Percentiles rank a stretch among this genome's conserved stretches.
phyloP scores from a whole-genome alignment of 2,329 filamentous ascomycete genomes.

The Lasiodiplodia sp. region DNA sequence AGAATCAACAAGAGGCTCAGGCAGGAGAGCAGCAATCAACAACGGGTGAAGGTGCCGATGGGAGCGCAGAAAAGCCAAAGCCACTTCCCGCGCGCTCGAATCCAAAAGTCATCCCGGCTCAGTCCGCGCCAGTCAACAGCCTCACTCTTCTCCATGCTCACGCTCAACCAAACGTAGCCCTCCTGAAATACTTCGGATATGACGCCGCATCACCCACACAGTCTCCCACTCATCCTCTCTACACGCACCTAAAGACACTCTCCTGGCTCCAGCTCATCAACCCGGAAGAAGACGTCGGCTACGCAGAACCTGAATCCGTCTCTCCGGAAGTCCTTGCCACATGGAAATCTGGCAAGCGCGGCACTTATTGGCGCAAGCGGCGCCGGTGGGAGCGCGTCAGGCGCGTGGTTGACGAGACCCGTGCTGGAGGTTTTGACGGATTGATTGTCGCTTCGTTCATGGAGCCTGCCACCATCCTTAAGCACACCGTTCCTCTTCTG shows the following conservation, averaged over 20 bases:
- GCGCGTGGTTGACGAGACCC: slow-evolving; percentile 76
- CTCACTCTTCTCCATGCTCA: slow-evolving; percentile 83
- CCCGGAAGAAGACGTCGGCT: slow-evolving; percentile 77
- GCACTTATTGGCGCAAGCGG: slow-evolving; percentile 87
- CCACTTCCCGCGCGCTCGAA: slow-evolving; percentile 34
- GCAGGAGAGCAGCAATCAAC: slow-evolving; percentile 1
- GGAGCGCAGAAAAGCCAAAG: slow-evolving; percentile 2
- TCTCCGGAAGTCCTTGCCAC: slow-evolving; percentile 67
- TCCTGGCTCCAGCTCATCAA: slow-evolving; percentile 92
- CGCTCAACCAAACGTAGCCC: slow-evolving; percentile 84
- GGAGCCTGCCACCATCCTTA: slow-evolving; percentile 79
- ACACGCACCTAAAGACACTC: slow-evolving; percentile 80
- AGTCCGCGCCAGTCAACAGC: slow-evolving; percentile 75
- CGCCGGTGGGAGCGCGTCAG: slow-evolving; percentile 78
- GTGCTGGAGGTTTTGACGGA: slow-evolving; percentile 80
- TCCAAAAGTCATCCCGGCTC: slow-evolving; percentile 54
- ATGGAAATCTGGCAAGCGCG: slow-evolving; percentile 83
- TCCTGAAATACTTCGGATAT: slow-evolving; percentile 89
- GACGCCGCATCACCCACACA: slow-evolving; percentile 68
- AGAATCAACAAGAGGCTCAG: slow-evolving; percentile 1
- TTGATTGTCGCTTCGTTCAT: slow-evolving; percentile 83
- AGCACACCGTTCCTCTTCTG: slow-evolving; percentile 78
- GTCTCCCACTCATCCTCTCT: slow-evolving; percentile 75
- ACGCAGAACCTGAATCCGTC: slow-evolving; percentile 70
- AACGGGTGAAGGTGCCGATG: not conserved